phyloP scores from a whole-genome alignment of 2,329 filamentous ascomycete species.

The Fusarium brevicatenulatum region DNA sequence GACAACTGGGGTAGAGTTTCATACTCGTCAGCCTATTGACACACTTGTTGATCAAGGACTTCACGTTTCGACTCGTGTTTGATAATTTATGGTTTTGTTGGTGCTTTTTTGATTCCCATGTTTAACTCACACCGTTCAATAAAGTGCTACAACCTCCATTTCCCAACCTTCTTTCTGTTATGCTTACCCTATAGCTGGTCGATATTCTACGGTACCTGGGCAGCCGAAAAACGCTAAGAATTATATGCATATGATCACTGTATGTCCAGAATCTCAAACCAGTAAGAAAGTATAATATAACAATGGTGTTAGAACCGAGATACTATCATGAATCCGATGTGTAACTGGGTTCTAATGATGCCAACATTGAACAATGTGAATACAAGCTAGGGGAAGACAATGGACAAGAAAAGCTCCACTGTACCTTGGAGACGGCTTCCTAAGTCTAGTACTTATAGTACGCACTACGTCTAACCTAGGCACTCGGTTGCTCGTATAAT shows the following conservation, averaged over 20 bases:
- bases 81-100: background rate
- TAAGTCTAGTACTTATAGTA: background rate
- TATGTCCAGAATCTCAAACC: background rate
- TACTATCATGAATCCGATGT: background rate
- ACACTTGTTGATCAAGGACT: background rate
- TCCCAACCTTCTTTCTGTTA: background rate
- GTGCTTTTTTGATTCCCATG: background rate
- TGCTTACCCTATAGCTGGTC: background rate
- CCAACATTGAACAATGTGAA: background rate
- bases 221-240: background rate
- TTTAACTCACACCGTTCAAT: background rate
- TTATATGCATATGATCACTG: background rate
- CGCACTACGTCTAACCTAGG: background rate
- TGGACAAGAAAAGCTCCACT: background rate
- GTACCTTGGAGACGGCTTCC: background rate
- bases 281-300: background rate
- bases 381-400: background rate
- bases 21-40: background rate
- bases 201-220: background rate
- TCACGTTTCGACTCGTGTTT: background rate
- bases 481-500: background rate
- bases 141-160: background rate
- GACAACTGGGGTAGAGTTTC: conserved; percentile 10
- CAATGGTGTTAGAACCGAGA: background rate
- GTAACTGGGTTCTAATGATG: background rate